Base-by-base conservation (phyloP, 2,329 filamentous ascomycete genomes). In the Fusarium coicis region DNA sequence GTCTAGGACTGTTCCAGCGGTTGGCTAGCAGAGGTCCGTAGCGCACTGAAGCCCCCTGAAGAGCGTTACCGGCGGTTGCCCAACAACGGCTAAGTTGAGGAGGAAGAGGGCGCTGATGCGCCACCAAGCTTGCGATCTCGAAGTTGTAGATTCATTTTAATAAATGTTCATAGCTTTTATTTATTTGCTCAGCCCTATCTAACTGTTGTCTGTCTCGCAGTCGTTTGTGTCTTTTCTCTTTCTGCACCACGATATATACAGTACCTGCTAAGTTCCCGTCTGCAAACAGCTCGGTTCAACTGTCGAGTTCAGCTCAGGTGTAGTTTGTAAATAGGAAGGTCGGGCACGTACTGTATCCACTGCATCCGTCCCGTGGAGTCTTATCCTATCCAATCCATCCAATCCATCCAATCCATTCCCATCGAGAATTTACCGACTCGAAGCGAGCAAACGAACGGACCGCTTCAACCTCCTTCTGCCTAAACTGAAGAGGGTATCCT, bases 381-480 rank as follows among this genome's bases (percentile, higher is more conserved):
- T 69, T 68, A 59, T 76, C 74, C 67, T 59, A 68, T 77, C 71
- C 73, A 74, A 62, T 58, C 65, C 65, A 53, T 77, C 71, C 73
- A 74, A 62, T 58, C 65, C 65, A 53, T 72, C 46, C 72, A 67
- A 56, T 66, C 50, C 72, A 65, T 72, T 66, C 49, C 43, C 68
- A 71, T 66, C 46, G 65, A 71, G 68, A 73, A 76, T 76, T 77
- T 77, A 73, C 73, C 71, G 66, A 70, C 65, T 68, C 57, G 65
- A 76, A 68, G 59, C 70, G 64, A 76, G 58, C 62, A 66, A 73
- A 71, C 68, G 71, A 58, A 64, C 71, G 60, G 64, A 56, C 66
- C 66, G 62, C 73, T 72, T 69, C 60, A 39, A 63, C 53, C 70
- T 68, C 72, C 71, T 77, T 77, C 75, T 77, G 75, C 75, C 75